These are phyloP conservation scores for Trichoderma sp. DNA, from an alignment of 2,329 filamentous ascomycete genomes.

Conservation along the genomic window DNA sequence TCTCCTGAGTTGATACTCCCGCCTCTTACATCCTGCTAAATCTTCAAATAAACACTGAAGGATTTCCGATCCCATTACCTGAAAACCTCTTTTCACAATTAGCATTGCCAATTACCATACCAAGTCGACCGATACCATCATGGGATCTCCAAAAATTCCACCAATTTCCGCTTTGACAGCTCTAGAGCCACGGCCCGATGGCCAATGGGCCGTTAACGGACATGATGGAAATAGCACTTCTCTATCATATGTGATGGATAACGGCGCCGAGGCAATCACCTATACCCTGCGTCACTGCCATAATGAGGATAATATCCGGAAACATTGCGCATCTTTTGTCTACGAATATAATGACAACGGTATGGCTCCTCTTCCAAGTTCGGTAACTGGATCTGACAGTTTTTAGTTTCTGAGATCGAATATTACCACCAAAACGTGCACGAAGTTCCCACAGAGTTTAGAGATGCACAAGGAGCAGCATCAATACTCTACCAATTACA, in stretches of 20 bases:
- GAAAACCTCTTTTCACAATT: neutral
- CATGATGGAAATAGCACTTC: conserved; percentile 18
- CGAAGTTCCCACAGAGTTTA: neutral
- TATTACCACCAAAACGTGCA: neutral
- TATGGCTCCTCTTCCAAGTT: neutral
- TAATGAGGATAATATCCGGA: neutral
- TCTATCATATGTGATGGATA: neutral
- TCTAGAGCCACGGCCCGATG: conserved; percentile 23
- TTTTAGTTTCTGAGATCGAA: neutral
- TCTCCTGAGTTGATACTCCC: neutral
- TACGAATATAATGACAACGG: neutral
- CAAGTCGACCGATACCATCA: neutral
- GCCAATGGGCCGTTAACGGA: conserved; percentile 22
- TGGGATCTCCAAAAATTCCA: conserved; percentile 8
- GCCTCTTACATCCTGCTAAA: neutral
- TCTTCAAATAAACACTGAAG: neutral
- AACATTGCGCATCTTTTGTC: neutral
- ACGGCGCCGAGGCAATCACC: neutral
- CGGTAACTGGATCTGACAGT: neutral
- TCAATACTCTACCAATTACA: neutral
- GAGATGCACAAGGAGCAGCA: neutral
- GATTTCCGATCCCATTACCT: neutral
- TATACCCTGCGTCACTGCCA: neutral
- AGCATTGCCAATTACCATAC: neutral
- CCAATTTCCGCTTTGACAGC: conserved; percentile 20